Percentiles rank a stretch among this genome's conserved stretches.
Conservation (phyloP, 1,284 basidiomycete genomes). For the Ustilago hordei region DNA sequence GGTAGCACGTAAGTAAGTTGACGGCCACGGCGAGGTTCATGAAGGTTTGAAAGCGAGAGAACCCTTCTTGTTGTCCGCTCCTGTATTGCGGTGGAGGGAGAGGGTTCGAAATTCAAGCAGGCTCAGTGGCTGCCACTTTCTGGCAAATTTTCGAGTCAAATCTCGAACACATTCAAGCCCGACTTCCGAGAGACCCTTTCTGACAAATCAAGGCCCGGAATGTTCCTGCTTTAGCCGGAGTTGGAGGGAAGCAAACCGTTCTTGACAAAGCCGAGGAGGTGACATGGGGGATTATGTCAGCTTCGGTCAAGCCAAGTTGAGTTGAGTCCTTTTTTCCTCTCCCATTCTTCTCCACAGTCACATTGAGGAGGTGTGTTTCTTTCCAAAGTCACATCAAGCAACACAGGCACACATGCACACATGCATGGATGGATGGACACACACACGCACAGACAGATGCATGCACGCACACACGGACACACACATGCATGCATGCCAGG, state of each 20-base stretch:
- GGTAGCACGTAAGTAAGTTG: not conserved
- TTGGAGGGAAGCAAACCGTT: too few species aligned
- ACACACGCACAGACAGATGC: too few species aligned
- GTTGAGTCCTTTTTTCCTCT: too few species aligned
- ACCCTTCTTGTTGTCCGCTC: not conserved
- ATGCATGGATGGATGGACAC: too few species aligned
- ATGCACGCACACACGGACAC: too few species aligned
- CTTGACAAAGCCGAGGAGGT: too few species aligned
- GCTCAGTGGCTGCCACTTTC: slow-evolving; percentile 7
- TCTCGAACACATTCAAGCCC: slow-evolving; percentile 8
- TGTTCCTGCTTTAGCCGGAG: not conserved
- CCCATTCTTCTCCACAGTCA: too few species aligned
- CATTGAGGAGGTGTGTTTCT: not conserved
- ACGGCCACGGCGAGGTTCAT: not conserved
- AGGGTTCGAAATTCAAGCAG: slow-evolving; percentile 29
- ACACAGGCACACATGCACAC: too few species aligned
- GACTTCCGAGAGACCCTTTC: slow-evolving; percentile 26
- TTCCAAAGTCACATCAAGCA: not conserved
- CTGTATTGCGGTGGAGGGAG: slow-evolving; percentile 25
- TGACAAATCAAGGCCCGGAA: slow-evolving; percentile 31
- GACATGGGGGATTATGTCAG: too few species aligned
- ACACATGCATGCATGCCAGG: too few species aligned
- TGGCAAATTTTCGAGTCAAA: slow-evolving; percentile 30
- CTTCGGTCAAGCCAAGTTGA: too few species aligned
- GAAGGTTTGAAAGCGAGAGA: not conserved